Evolutionary conservation across 2,329 filamentous ascomycete species (phyloP).

Genomic region (Xylaria multiplex): DNA sequence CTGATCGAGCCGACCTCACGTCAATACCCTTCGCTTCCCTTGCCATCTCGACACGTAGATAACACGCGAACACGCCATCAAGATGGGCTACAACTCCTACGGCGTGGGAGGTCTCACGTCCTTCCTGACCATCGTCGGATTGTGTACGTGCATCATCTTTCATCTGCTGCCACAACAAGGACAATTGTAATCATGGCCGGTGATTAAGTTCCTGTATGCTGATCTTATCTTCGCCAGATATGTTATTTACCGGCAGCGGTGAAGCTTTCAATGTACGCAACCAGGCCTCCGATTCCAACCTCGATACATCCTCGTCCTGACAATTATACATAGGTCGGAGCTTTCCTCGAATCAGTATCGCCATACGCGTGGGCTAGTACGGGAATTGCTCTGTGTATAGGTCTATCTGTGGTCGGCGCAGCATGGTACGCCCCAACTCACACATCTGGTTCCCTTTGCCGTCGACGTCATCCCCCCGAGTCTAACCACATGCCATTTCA

Average conservation of each 20-base stretch:
- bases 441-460: neutral
- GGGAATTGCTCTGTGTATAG: conserved; percentile 94
- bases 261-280: conserved; percentile 88
- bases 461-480: conserved; percentile 1
- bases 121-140: conserved; percentile 43
- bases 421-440: conserved; percentile 76
- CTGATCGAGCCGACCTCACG: conserved; percentile 29
- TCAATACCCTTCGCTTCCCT: conserved; percentile 15
- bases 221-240: conserved; percentile 68
- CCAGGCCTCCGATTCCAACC: neutral
- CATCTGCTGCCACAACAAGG: neutral
- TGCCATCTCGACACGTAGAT: conserved; percentile 3
- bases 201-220: conserved; percentile 26
- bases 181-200: neutral
- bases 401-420: conserved; percentile 93
- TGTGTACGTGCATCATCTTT: conserved; percentile 43
- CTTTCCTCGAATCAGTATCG: conserved; percentile 92
- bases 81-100: conserved; percentile 36
- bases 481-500: conserved; percentile 52
- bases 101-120: conserved; percentile 41
- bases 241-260: conserved; percentile 97
- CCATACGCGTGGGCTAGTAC: conserved; percentile 93
- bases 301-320: conserved; percentile 41
- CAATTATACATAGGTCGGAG: conserved; percentile 73
- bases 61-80: conserved; percentile 11